These are phyloP conservation scores for Penicillium flavigenum DNA, from an alignment of 495 filamentous ascomycete genomes.

Conservation along the genomic window DNA sequence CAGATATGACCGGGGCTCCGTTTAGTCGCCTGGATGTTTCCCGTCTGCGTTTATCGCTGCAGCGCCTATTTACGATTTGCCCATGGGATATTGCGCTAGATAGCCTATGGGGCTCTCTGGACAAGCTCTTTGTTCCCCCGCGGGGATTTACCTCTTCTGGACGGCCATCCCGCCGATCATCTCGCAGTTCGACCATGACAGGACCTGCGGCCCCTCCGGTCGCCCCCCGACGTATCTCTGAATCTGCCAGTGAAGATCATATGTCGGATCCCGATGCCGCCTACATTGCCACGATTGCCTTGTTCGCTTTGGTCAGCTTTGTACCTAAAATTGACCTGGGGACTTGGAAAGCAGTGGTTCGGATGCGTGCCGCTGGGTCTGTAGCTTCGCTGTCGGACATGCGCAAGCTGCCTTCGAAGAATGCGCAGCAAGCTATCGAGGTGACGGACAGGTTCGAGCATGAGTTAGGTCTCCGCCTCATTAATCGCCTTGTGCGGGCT, in stretches of 20 bases:
- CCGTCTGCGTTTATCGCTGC: conserved; percentile 35
- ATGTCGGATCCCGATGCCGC: conserved; percentile 57
- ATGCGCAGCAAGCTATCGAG: conserved; percentile 34
- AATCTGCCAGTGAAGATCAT: conserved; percentile 33
- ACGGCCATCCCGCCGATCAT: conserved; percentile 38
- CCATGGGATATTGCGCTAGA: conserved; percentile 62
- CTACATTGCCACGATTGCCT: conserved; percentile 53
- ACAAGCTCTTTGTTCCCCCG: conserved; percentile 65
- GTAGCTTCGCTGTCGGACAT: conserved; percentile 49
- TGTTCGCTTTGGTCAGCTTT: conserved; percentile 57
- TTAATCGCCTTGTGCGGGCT: conserved; percentile 54
- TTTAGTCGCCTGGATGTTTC: conserved; percentile 31
- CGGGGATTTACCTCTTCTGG: conserved; percentile 47
- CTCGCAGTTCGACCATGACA: conserved; percentile 34
- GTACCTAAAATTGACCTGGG: conserved; percentile 44
- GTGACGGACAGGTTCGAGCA: conserved; percentile 59
- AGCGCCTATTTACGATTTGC: conserved; percentile 39
- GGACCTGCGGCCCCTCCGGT: conserved; percentile 26
- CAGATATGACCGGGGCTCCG: neutral
- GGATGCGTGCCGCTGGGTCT: conserved; percentile 53
- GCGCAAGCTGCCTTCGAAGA: conserved; percentile 33
- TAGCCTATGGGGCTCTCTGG: conserved; percentile 73
- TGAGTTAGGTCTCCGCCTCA: conserved; percentile 57
- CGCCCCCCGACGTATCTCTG: conserved; percentile 30
- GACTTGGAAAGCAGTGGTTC: conserved; percentile 52